phyloP scores from a whole-genome alignment of 2,329 filamentous ascomycete genomes.

The Beauveria medogensis region DNA sequence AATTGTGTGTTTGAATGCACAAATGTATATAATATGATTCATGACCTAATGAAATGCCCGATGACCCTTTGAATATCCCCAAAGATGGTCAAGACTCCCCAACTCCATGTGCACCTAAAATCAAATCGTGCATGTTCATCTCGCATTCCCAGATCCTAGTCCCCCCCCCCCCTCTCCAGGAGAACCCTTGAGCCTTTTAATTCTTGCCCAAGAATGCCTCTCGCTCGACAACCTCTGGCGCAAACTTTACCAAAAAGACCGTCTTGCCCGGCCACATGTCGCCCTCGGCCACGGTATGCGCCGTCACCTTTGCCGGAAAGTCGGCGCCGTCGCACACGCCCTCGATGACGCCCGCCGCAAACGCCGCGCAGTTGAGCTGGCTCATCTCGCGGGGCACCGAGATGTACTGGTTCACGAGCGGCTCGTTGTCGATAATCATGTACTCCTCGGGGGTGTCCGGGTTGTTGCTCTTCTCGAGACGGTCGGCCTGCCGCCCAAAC shows the following conservation, averaged over 20 bases:
- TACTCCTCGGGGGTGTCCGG: slow-evolving; percentile 85
- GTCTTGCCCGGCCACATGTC: slow-evolving; percentile 96
- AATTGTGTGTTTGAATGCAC: background rate
- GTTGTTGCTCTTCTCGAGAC: slow-evolving; percentile 79
- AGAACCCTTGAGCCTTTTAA: slow-evolving; percentile 15
- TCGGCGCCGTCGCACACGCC: slow-evolving; percentile 90
- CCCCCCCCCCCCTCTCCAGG: background rate
- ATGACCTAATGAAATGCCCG: slow-evolving; percentile 2
- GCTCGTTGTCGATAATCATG: slow-evolving; percentile 99
- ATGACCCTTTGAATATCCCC: background rate
- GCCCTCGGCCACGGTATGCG: slow-evolving; percentile 66
- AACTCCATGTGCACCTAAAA: slow-evolving; percentile 1
- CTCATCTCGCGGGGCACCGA: slow-evolving; percentile 91
- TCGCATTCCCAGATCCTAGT: background rate
- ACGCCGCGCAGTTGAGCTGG: slow-evolving; percentile 93
- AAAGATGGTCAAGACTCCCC: background rate
- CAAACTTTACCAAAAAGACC: slow-evolving; percentile 90
- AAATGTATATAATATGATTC: background rate
- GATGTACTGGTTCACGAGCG: slow-evolving; percentile 89
- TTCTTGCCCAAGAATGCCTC: slow-evolving; percentile 70
- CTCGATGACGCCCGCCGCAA: slow-evolving; percentile 90
- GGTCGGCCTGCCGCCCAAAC: slow-evolving; percentile 83
- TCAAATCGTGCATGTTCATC: background rate
- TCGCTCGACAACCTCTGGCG: slow-evolving; percentile 81
- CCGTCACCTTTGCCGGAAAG: slow-evolving; percentile 81